Evolutionary conservation across 2,329 filamentous ascomycete species (phyloP).

Genomic region (Lojkania enalia): DNA sequence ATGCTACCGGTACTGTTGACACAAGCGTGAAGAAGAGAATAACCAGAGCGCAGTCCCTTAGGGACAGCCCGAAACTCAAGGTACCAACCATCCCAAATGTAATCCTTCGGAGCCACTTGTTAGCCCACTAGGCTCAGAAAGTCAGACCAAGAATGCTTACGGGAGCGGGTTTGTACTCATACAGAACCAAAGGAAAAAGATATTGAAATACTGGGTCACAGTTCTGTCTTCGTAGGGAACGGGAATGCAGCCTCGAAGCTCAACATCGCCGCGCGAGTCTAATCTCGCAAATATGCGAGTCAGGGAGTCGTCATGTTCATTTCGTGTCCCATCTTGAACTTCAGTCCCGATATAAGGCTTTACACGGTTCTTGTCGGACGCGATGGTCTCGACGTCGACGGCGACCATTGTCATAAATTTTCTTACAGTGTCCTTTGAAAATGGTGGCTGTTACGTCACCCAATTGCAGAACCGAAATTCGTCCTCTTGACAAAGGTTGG

Average conservation of each 20-base stretch:
- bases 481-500: no score
- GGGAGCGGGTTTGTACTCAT: constrained; percentile 61
- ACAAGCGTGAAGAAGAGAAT: constrained; percentile 67
- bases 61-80: constrained; percentile 56
- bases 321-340: no score
- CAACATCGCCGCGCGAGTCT: constrained; percentile 31
- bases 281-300: no score
- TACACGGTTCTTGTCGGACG: no score
- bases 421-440: no score
- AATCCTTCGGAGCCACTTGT: constrained; percentile 46
- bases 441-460: no score
- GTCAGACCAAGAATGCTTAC: constrained; percentile 49
- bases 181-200: constrained; percentile 65
- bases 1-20: constrained; percentile 58
- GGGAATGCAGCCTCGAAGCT: constrained; percentile 56
- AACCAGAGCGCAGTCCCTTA: constrained; percentile 61
- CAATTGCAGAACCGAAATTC: no score
- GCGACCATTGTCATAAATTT: no score
- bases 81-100: constrained; percentile 67
- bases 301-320: no score
- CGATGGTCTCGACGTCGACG: no score
- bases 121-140: constrained; percentile 7
- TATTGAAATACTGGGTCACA: constrained; percentile 56
- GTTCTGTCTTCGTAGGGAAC: constrained; percentile 59
- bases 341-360: no score